Evolutionary conservation across 371 early-diverging fungal species (phyloP).

Genomic region (Mortierella sp.): DNA sequence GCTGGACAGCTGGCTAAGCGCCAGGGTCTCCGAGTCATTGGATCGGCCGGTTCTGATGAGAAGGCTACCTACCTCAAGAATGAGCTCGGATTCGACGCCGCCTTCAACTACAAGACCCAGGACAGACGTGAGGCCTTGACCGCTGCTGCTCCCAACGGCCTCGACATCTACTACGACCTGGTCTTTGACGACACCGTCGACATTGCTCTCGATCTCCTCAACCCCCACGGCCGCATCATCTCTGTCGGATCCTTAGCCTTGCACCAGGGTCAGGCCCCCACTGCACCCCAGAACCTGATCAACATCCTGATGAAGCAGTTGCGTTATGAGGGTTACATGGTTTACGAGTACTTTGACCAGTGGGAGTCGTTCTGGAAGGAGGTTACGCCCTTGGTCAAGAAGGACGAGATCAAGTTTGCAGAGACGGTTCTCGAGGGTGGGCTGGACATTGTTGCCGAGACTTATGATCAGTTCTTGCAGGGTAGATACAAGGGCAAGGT

Average conservation of each 20-base stretch:
- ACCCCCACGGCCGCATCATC: constrained; percentile 33
- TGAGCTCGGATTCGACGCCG: constrained; percentile 76
- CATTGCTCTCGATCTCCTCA: constrained; percentile 33
- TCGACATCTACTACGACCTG: constrained; percentile 83
- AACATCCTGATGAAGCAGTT: constrained; percentile 55
- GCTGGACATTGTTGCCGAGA: constrained; percentile 67
- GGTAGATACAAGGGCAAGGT: constrained; percentile 79
- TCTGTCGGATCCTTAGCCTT: constrained; percentile 70
- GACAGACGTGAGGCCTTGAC: constrained; percentile 60
- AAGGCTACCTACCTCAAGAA: constrained; percentile 79
- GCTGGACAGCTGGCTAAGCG: constrained; percentile 79
- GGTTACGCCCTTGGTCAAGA: constrained; percentile 59
- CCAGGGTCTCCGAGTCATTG: constrained; percentile 80
- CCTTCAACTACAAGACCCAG: constrained; percentile 88
- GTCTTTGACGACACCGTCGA: constrained; percentile 64
- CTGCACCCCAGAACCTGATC: constrained; percentile 56
- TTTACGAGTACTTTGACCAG: constrained; percentile 15
- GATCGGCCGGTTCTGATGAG: constrained; percentile 83
- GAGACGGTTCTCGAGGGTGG: constrained; percentile 61
- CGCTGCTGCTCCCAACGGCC: constrained; percentile 70
- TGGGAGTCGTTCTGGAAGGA: constrained; percentile 60
- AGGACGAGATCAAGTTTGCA: constrained; percentile 64
- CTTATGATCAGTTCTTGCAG: constrained; percentile 67
- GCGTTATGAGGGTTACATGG: constrained; percentile 26
- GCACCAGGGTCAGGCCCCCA: constrained; percentile 61